Conservation (phyloP, 2,329 filamentous ascomycete genomes). For the Ceratocystis eucalypticola region DNA sequence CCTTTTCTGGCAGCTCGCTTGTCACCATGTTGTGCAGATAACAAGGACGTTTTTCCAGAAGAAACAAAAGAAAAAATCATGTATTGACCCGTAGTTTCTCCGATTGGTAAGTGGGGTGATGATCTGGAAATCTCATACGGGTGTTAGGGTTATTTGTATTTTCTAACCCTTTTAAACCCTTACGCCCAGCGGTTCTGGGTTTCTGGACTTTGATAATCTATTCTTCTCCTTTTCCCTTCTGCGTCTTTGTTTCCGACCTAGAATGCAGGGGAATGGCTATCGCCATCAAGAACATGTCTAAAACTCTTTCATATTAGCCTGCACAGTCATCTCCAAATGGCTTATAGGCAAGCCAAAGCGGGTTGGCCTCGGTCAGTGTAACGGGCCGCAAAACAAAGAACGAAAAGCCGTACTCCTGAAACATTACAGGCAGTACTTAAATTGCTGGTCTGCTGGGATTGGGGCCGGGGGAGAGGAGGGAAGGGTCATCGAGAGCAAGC, state of each 20-base stretch:
- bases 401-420: neutral
- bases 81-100: neutral
- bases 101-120: neutral
- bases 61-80: neutral
- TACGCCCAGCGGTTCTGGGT: neutral
- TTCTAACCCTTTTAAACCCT: neutral
- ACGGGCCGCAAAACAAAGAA: neutral
- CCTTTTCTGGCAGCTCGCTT: neutral
- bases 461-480: too few species aligned
- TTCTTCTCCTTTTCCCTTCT: neutral
- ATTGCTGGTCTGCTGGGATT: neutral
- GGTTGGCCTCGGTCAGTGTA: neutral
- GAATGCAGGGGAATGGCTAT: neutral
- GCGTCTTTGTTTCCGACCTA: neutral
- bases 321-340: neutral
- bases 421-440: neutral
- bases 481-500: neutral
- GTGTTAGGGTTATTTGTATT: neutral
- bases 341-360: neutral
- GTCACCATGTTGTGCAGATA: neutral
- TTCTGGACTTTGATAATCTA: neutral
- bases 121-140: neutral
- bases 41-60: neutral
- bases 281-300: neutral
- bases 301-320: neutral